phyloP scores from a whole-genome alignment of 495 filamentous ascomycete genomes.

The Aeminium ludgeri region DNA sequence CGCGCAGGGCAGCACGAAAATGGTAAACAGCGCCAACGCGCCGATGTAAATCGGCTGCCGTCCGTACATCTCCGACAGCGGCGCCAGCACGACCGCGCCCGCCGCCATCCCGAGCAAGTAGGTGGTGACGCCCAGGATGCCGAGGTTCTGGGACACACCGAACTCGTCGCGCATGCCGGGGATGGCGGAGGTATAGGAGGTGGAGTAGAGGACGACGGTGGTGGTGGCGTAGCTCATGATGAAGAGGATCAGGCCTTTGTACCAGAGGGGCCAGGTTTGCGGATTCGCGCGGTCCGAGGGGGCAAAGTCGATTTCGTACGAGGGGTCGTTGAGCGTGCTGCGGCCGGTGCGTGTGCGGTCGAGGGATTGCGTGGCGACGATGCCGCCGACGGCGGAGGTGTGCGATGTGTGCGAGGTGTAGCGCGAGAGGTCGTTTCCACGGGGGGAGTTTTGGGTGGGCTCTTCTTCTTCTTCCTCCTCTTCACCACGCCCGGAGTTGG shows the following conservation, averaged over 20 bases:
- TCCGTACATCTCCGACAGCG: conserved; percentile 63
- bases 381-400: conserved; percentile 5
- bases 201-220: conserved; percentile 69
- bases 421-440: not conserved
- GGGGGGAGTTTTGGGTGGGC: not conserved
- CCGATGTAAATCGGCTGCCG: conserved; percentile 54
- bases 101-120: conserved; percentile 60
- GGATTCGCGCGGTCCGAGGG: conserved; percentile 52
- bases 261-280: conserved; percentile 54
- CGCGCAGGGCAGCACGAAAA: conserved; percentile 57
- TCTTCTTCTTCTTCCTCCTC: not conserved
- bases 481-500: not conserved
- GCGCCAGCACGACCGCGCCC: conserved; percentile 58
- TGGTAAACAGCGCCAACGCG: conserved; percentile 42
- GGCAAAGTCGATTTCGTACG: conserved; percentile 62
- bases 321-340: conserved; percentile 28
- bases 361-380: conserved; percentile 1
- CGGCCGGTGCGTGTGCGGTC: conserved; percentile 1
- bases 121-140: conserved; percentile 62
- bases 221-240: conserved; percentile 57
- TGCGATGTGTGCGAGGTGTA: conserved; percentile 5
- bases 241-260: conserved; percentile 44
- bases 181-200: conserved; percentile 58
- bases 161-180: conserved; percentile 53
- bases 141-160: conserved; percentile 36